These are phyloP conservation scores for Simplicillium aogashimaense DNA, from an alignment of 2,329 filamentous ascomycete genomes.

Conservation along the genomic window DNA sequence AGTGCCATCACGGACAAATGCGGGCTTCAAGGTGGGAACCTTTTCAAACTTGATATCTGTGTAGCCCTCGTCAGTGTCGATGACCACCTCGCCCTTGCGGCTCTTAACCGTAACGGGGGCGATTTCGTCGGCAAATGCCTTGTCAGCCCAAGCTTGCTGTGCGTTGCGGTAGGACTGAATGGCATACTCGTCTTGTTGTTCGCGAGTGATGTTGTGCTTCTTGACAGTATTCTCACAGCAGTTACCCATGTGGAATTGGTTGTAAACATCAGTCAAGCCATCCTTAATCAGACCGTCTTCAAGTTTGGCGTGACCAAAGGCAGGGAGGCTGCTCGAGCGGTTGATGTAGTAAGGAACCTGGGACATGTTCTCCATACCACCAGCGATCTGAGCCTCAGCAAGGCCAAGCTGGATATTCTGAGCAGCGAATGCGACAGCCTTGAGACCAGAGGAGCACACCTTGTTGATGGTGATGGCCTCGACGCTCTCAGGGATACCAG, in stretches of 20 bases:
- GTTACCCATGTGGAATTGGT: conserved; percentile 95
- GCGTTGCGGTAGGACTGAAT: conserved; percentile 83
- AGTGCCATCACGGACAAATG: conserved; percentile 75
- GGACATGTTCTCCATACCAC: conserved; percentile 98
- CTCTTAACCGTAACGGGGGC: conserved; percentile 76
- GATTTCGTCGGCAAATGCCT: conserved; percentile 82
- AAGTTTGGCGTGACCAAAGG: conserved; percentile 80
- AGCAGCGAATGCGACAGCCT: conserved; percentile 81
- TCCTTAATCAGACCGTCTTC: conserved; percentile 93
- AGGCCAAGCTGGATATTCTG: conserved; percentile 92
- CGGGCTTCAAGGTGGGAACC: conserved; percentile 77
- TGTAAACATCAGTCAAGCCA: conserved; percentile 91
- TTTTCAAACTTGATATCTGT: conserved; percentile 81
- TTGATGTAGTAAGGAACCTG: conserved; percentile 84
- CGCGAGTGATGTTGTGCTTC: conserved; percentile 67
- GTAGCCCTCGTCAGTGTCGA: conserved; percentile 83
- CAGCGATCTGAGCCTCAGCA: conserved; percentile 79
- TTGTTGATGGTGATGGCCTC: conserved; percentile 96
- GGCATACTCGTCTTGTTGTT: conserved; percentile 86
- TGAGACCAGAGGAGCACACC: conserved; percentile 91
- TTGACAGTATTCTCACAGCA: conserved; percentile 94
- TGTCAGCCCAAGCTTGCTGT: conserved; percentile 77
- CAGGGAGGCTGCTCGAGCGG: conserved; percentile 68
- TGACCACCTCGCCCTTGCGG: conserved; percentile 71
- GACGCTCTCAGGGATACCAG: conserved; percentile 68